These are phyloP conservation scores for Ceriops zippeliana DNA, from an alignment of 345 rosid species.

Conservation along the genomic window DNA sequence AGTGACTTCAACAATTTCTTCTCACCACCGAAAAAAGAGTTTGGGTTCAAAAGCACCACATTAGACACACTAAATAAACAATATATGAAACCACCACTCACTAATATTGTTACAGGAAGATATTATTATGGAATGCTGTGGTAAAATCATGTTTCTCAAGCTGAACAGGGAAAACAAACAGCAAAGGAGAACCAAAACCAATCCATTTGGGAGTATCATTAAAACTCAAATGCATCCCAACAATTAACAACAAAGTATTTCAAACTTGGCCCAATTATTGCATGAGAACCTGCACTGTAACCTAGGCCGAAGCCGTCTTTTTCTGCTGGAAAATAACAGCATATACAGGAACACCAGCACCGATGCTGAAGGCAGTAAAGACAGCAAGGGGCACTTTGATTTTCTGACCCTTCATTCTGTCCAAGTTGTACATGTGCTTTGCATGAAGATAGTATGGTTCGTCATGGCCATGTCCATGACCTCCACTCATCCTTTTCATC, in stretches of 20 bases:
- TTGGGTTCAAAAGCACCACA: not conserved
- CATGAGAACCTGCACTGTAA: slow-evolving; percentile 4
- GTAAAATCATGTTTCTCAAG: slow-evolving; percentile 2
- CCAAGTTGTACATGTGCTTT: slow-evolving; percentile 98
- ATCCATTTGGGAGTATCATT: not conserved
- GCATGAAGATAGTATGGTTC: slow-evolving; percentile 83
- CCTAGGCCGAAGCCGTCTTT: slow-evolving; percentile 70
- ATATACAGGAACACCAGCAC: slow-evolving; percentile 71
- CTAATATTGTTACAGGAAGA: not conserved
- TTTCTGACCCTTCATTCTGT: slow-evolving; percentile 73
- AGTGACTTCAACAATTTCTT: not conserved
- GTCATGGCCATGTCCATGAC: slow-evolving; percentile 56
- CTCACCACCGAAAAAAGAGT: not conserved
- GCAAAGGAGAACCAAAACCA: not conserved
- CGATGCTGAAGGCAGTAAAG: slow-evolving; percentile 84
- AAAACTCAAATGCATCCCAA: slow-evolving; percentile 5
- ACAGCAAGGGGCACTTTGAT: slow-evolving; percentile 85
- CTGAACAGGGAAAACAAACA: slow-evolving; percentile 5
- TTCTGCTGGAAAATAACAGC: slow-evolving; percentile 97
- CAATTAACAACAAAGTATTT: slow-evolving; percentile 8
- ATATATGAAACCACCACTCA: not conserved
- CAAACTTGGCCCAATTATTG: slow-evolving; percentile 26
- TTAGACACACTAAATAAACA: not conserved
- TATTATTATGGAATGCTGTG: slow-evolving; percentile 14
- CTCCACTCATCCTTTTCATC: slow-evolving; percentile 77